A percentile compares a stretch with the other conserved stretches of the same genome.
Evolutionary conservation across 2,329 filamentous ascomycete genomes (phyloP).

Genomic region (Claviceps citrina): DNA sequence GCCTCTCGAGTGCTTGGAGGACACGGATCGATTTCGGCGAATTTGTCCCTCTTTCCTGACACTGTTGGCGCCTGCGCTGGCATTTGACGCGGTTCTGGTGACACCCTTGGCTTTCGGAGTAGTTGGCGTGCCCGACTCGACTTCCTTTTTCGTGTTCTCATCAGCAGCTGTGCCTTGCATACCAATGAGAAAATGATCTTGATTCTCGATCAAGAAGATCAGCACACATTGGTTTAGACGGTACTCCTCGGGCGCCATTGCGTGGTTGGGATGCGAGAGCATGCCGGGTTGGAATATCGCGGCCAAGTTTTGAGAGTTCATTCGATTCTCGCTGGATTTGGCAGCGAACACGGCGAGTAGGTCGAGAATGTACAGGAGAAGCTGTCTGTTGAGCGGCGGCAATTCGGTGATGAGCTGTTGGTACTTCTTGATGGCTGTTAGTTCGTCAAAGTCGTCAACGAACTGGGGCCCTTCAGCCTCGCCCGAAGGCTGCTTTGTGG

Average conservation of each 20-base stretch:
- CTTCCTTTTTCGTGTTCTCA: constrained; percentile 51
- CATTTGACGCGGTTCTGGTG: constrained; percentile 61
- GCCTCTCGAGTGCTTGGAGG: constrained; percentile 69
- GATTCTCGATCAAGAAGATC: constrained; percentile 95
- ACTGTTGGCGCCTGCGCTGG: constrained; percentile 78
- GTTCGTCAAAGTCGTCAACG: constrained; percentile 46
- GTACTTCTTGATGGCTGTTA: constrained; percentile 64
- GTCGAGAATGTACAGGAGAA: constrained; percentile 90
- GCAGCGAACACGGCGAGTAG: constrained; percentile 91
- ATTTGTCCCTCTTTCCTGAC: constrained; percentile 66
- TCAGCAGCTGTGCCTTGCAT: constrained; percentile 99
- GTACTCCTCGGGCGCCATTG: constrained; percentile 92
- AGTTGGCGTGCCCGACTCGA: constrained; percentile 52
- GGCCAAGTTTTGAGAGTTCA: constrained; percentile 86
- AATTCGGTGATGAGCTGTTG: constrained; percentile 85
- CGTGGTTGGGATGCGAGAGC: constrained; percentile 82
- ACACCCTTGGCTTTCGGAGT: constrained; percentile 31
- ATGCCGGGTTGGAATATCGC: constrained; percentile 97
- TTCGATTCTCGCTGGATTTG: constrained; percentile 91
- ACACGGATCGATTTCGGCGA: constrained; percentile 79
- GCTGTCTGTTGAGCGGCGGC: constrained; percentile 80
- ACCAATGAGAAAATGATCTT: constrained; percentile 94
- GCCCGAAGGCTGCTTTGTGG: constrained; percentile 57
- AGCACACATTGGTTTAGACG: constrained; percentile 90
- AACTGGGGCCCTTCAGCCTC: constrained; percentile 55